Conservation (phyloP, 75 land plant species). For the Picea sitchensis region DNA sequence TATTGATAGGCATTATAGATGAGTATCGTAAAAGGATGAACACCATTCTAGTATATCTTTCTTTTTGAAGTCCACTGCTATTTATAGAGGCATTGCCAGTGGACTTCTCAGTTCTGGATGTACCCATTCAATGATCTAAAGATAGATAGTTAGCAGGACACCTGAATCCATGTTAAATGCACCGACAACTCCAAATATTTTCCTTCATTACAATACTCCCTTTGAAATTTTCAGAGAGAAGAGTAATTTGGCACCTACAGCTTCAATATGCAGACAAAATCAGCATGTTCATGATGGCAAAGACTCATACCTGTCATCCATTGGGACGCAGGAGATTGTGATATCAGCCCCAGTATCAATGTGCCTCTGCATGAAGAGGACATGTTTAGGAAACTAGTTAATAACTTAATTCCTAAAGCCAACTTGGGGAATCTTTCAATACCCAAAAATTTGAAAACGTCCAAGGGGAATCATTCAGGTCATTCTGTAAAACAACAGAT, state of each 20-base stretch:
- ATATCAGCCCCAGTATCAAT: slow-evolving; percentile 47
- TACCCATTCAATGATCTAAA: neutral
- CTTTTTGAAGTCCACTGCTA: neutral
- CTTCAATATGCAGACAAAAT: neutral
- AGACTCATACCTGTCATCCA: slow-evolving; percentile 44
- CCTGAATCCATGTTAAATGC: neutral
- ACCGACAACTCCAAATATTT: neutral
- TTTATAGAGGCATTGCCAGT: neutral
- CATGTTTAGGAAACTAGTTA: neutral
- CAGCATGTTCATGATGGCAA: neutral
- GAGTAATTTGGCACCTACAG: neutral
- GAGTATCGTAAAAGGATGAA: no score
- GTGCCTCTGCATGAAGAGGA: slow-evolving; percentile 35
- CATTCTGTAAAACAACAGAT: neutral
- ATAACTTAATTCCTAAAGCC: neutral
- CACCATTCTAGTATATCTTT: neutral
- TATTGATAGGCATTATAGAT: no score
- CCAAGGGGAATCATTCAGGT: neutral
- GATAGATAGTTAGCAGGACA: neutral
- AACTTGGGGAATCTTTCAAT: neutral
- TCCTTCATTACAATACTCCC: neutral
- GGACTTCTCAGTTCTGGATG: neutral
- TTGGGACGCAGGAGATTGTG: slow-evolving; percentile 51
- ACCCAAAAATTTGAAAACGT: no score
- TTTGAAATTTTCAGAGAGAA: neutral